Conservation (phyloP, 108 stramenopile genomes). For the Pseudonitzschia delicatissima region DNA sequence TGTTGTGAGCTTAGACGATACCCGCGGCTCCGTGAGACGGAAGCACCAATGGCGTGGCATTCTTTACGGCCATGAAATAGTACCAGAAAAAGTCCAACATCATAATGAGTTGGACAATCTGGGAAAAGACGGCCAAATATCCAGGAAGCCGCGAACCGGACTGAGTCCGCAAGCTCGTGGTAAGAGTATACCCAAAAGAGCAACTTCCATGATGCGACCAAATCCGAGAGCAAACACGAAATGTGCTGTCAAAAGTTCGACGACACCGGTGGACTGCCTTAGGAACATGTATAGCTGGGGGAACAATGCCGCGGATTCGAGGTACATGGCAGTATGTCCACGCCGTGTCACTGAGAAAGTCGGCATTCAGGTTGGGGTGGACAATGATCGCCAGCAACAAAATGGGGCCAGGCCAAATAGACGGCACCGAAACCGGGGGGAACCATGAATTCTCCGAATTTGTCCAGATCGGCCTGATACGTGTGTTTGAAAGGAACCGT, state of each 20-base stretch:
- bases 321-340: slow-evolving; percentile 99
- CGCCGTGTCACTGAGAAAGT: slow-evolving; percentile 93
- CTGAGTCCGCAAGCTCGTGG: slow-evolving; percentile 92
- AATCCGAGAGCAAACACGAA: slow-evolving; percentile 93
- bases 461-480: slow-evolving; percentile 86
- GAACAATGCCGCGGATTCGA: slow-evolving; percentile 93
- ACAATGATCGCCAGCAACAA: slow-evolving; percentile 82
- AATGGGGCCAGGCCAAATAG: slow-evolving; percentile 86
- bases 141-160: slow-evolving; percentile 89
- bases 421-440: slow-evolving; percentile 79
- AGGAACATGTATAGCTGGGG: slow-evolving; percentile 99
- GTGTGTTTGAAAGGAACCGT: slow-evolving; percentile 80
- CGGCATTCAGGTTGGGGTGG: slow-evolving; percentile 93
- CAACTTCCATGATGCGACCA: slow-evolving; percentile 93
- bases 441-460: slow-evolving; percentile 90
- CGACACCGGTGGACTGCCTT: slow-evolving; percentile 79
- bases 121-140: slow-evolving; percentile 92
- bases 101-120: slow-evolving; percentile 93
- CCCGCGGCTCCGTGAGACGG: slow-evolving; percentile 80
- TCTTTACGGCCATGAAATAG: slow-evolving; percentile 90
- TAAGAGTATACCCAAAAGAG: slow-evolving; percentile 97
- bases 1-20: slow-evolving; percentile 55
- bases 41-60: slow-evolving; percentile 85
- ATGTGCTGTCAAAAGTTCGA: slow-evolving; percentile 88
- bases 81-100: slow-evolving; percentile 99